phyloP scores from a whole-genome alignment of 2,329 filamentous ascomycete species.

The Fusarium lyarnte region DNA sequence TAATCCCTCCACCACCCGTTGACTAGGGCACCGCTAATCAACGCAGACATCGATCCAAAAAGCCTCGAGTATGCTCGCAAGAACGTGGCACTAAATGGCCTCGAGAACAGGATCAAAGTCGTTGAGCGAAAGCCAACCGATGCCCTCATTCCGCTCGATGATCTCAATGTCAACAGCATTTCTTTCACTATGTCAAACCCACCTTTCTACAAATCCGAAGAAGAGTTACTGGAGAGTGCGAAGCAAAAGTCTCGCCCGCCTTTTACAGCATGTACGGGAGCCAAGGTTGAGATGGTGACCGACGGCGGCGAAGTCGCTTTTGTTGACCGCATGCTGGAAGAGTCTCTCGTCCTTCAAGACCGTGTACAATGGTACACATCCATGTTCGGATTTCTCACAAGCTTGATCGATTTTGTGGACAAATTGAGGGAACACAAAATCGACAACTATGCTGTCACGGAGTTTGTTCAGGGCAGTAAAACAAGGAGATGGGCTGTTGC shows the following conservation, averaged over 20 bases:
- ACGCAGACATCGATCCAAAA: constrained; percentile 75
- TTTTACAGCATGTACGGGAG: constrained; percentile 78
- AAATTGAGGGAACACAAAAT: constrained; percentile 66
- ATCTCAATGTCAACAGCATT: constrained; percentile 60
- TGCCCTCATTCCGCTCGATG: constrained; percentile 71
- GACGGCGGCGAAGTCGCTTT: constrained; percentile 81
- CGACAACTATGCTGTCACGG: constrained; percentile 83
- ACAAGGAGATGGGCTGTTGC: constrained; percentile 88
- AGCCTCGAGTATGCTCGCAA: constrained; percentile 72
- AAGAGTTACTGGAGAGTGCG: constrained; percentile 74
- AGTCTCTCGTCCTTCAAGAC: constrained; percentile 69
- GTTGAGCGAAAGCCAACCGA: constrained; percentile 62
- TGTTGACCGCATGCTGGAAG: constrained; percentile 73
- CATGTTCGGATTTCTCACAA: constrained; percentile 86
- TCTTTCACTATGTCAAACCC: constrained; percentile 96
- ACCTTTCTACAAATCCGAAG: constrained; percentile 84
- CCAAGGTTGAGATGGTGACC: constrained; percentile 86
- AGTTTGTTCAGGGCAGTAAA: constrained; percentile 79
- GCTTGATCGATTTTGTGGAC: constrained; percentile 70
- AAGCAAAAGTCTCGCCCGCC: constrained; percentile 73
- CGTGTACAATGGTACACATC: constrained; percentile 87
- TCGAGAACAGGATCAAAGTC: constrained; percentile 72
- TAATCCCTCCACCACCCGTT: constrained; percentile 22
- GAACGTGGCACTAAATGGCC: constrained; percentile 74
- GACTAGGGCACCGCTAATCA: not conserved